Evolutionary conservation across 768 basidiomycete species (phyloP).

Genomic region (Termitomyces sp.): DNA sequence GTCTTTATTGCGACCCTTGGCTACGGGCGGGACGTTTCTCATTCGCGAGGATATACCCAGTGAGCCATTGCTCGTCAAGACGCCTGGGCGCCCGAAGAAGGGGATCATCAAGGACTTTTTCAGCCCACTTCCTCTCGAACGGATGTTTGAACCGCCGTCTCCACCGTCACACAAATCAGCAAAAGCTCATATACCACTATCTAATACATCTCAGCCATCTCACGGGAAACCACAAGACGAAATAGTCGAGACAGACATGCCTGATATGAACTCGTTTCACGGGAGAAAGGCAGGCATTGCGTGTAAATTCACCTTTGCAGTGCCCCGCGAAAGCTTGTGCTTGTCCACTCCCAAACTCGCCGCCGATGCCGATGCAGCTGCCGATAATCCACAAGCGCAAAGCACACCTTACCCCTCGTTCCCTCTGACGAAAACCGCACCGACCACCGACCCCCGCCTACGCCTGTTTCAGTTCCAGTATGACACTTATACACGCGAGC

Average conservation of each 20-base stretch:
- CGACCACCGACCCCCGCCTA: slow-evolving; percentile 67
- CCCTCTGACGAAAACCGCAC: slow-evolving; percentile 26
- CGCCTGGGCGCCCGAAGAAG: slow-evolving; percentile 61
- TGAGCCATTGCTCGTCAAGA: slow-evolving; percentile 58
- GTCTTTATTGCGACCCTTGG: slow-evolving; percentile 24
- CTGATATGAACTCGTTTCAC: slow-evolving; percentile 43
- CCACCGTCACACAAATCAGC: slow-evolving; percentile 62
- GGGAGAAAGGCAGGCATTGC: slow-evolving; percentile 45
- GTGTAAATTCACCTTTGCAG: slow-evolving; percentile 73
- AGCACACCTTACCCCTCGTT: slow-evolving; percentile 52
- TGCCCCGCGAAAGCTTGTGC: slow-evolving; percentile 39
- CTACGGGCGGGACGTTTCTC: slow-evolving; percentile 66
- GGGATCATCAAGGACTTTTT: slow-evolving; percentile 79
- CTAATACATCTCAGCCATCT: slow-evolving; percentile 14
- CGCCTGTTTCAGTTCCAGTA: slow-evolving; percentile 92
- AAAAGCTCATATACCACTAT: slow-evolving; percentile 9
- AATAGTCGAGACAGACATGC: slow-evolving; percentile 47
- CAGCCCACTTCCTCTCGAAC: slow-evolving; percentile 81
- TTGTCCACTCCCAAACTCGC: slow-evolving; percentile 27
- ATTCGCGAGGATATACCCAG: slow-evolving; percentile 65
- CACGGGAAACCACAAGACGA: slow-evolving; percentile 30
- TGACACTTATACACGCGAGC: slow-evolving; percentile 94
- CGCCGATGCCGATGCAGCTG: not conserved
- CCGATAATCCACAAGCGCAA: slow-evolving; percentile 47
- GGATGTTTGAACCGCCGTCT: slow-evolving; percentile 93